A percentile compares a stretch with the other conserved stretches of the same genome.
These are phyloP conservation scores for Candida nemodendra DNA, from an alignment of 805 yeast genomes.

Conservation along the genomic window DNA sequence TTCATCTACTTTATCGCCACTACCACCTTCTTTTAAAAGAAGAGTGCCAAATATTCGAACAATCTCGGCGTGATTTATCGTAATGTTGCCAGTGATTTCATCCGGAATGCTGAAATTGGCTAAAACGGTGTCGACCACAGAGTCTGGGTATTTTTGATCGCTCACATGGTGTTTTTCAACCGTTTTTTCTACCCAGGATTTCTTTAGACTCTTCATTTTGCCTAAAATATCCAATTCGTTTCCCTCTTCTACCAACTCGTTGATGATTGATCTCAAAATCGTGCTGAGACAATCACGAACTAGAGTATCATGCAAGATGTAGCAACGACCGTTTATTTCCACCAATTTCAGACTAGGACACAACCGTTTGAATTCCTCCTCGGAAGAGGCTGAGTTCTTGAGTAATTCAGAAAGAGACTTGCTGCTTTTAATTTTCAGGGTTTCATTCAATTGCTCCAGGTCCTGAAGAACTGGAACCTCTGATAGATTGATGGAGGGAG, in stretches of 20 bases:
- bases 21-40: slow-evolving; percentile 12
- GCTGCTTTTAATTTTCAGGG: not conserved
- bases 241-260: slow-evolving; percentile 11
- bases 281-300: slow-evolving; percentile 13
- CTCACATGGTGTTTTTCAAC: slow-evolving; percentile 2
- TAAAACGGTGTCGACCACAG: slow-evolving; percentile 11
- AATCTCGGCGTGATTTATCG: slow-evolving; percentile 15
- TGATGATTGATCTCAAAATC: slow-evolving; percentile 10
- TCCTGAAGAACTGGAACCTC: slow-evolving; percentile 12
- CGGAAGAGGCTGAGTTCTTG: slow-evolving; percentile 14
- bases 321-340: slow-evolving; percentile 11
- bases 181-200: slow-evolving; percentile 1
- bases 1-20: slow-evolving; percentile 38
- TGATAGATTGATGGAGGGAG: slow-evolving; percentile 10
- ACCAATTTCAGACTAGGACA: slow-evolving; percentile 14
- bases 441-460: slow-evolving; percentile 2
- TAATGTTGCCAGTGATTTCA: slow-evolving; percentile 15
- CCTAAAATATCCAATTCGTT: slow-evolving; percentile 13
- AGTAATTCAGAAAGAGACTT: slow-evolving; percentile 7
- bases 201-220: slow-evolving; percentile 5
- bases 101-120: slow-evolving; percentile 8
- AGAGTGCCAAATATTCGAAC: slow-evolving; percentile 19
- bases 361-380: slow-evolving; percentile 2
- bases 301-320: slow-evolving; percentile 12
- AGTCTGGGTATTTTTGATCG: slow-evolving; percentile 5